These are phyloP conservation scores for Amorphotheca resinae DNA, from an alignment of 495 filamentous ascomycete species.

Conservation along the genomic window DNA sequence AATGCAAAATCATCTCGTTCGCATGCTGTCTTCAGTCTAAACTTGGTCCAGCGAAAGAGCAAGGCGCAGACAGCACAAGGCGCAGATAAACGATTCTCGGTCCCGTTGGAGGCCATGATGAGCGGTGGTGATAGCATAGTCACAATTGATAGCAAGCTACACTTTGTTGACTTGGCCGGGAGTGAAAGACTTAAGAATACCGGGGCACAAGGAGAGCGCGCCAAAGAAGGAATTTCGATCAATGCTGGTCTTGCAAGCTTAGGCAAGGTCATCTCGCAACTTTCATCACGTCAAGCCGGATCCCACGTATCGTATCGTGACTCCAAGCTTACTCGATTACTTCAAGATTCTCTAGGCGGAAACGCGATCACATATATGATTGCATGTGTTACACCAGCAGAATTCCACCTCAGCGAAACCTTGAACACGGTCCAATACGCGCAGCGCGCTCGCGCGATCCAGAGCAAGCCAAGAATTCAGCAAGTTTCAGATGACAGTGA, in stretches of 20 bases:
- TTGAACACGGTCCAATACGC: slow-evolving; percentile 97
- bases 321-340: slow-evolving; percentile 85
- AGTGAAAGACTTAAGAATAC: slow-evolving; percentile 98
- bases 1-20: slow-evolving; percentile 98
- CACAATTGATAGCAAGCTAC: slow-evolving; percentile 93
- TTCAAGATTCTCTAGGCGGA: slow-evolving; percentile 96
- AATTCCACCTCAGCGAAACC: slow-evolving; percentile 96
- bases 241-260: slow-evolving; percentile 91
- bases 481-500: slow-evolving; percentile 82
- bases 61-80: slow-evolving; percentile 38
- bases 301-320: slow-evolving; percentile 97
- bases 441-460: slow-evolving; percentile 88
- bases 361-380: slow-evolving; percentile 99
- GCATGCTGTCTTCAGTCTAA: slow-evolving; percentile 94
- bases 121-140: slow-evolving; percentile 53
- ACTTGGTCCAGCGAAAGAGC: slow-evolving; percentile 76
- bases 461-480: slow-evolving; percentile 94
- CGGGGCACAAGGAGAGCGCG: slow-evolving; percentile 85
- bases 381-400: slow-evolving; percentile 91
- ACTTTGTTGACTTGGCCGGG: slow-evolving; percentile 96
- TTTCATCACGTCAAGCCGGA: slow-evolving; percentile 78
- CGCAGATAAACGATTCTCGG: slow-evolving; percentile 75
- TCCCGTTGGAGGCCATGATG: slow-evolving; percentile 75
- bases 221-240: slow-evolving; percentile 96
- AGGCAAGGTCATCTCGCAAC: slow-evolving; percentile 96